Conservation (phyloP, 805 yeast species). For the Maudiozyma saulgeensis region DNA sequence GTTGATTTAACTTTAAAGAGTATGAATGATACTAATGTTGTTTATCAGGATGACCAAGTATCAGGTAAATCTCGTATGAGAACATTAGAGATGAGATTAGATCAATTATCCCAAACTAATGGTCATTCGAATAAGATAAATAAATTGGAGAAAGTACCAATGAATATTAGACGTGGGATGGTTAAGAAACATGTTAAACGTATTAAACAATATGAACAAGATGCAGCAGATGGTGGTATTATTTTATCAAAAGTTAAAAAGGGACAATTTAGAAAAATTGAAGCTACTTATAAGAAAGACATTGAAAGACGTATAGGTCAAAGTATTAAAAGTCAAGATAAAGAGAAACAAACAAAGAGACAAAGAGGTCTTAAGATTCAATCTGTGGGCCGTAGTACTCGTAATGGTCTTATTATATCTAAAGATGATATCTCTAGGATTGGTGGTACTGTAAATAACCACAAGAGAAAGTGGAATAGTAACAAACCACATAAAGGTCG, state of each 20-base stretch:
- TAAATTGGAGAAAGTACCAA: constrained; percentile 72
- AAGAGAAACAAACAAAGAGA: constrained; percentile 36
- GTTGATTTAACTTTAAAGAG: constrained; percentile 60
- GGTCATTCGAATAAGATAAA: constrained; percentile 30
- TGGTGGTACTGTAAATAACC: constrained; percentile 3
- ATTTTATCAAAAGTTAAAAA: constrained; percentile 63
- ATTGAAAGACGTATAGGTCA: constrained; percentile 34
- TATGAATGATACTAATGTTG: constrained; percentile 22
- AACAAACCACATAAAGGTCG: background rate
- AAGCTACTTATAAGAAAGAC: constrained; percentile 34
- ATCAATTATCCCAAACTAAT: constrained; percentile 37
- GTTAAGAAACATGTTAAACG: constrained; percentile 44
- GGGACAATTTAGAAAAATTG: constrained; percentile 56
- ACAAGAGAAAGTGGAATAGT: background rate
- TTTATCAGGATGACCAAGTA: constrained; percentile 37
- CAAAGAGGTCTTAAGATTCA: constrained; percentile 74
- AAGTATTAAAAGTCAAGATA: constrained; percentile 43
- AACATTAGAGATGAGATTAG: constrained; percentile 50
- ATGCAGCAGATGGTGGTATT: constrained; percentile 86
- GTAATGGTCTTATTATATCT: constrained; percentile 68
- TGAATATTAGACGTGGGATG: constrained; percentile 82
- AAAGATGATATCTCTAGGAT: constrained; percentile 47
- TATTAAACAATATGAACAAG: constrained; percentile 51
- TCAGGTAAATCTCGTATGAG: constrained; percentile 62
- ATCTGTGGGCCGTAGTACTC: constrained; percentile 65